phyloP scores from a whole-genome alignment of 768 basidiomycete species.

The Russula brevipes region DNA sequence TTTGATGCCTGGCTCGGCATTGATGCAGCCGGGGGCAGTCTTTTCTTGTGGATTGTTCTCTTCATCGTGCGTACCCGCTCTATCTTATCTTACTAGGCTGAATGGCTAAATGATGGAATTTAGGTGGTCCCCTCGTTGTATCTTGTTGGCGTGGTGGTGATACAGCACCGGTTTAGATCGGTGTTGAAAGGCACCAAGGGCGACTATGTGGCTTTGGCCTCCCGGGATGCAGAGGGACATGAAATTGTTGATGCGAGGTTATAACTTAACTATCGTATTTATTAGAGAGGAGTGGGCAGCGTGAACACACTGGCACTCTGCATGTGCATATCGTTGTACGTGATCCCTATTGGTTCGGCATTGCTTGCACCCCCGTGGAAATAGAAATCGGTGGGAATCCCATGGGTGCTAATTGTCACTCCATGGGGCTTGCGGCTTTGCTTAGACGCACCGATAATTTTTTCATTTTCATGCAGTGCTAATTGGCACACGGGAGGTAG shows the following conservation, averaged over 20 bases:
- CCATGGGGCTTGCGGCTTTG: too few species aligned
- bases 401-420: too few species aligned
- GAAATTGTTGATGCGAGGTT: background rate
- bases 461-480: background rate
- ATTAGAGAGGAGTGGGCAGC: background rate
- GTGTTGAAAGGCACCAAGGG: background rate
- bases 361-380: too few species aligned
- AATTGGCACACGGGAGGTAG: background rate
- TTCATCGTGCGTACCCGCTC: background rate
- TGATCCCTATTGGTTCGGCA: too few species aligned
- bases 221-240: background rate
- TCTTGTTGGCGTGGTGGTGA: conserved; percentile 2
- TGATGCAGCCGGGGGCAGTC: background rate
- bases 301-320: background rate
- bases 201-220: conserved; percentile 1
- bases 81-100: background rate
- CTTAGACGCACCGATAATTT: too few species aligned
- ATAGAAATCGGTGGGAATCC: too few species aligned
- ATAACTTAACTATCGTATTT: conserved; percentile 1
- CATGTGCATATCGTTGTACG: background rate
- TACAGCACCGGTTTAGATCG: conserved; percentile 2
- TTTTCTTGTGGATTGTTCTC: background rate
- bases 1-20: conserved; percentile 15
- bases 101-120: background rate
- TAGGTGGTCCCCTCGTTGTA: conserved; percentile 5